A percentile compares a stretch with the other conserved stretches of the same genome.
Conservation (phyloP, 257 asterid genomes). For the Phtheirospermum japonicum region DNA sequence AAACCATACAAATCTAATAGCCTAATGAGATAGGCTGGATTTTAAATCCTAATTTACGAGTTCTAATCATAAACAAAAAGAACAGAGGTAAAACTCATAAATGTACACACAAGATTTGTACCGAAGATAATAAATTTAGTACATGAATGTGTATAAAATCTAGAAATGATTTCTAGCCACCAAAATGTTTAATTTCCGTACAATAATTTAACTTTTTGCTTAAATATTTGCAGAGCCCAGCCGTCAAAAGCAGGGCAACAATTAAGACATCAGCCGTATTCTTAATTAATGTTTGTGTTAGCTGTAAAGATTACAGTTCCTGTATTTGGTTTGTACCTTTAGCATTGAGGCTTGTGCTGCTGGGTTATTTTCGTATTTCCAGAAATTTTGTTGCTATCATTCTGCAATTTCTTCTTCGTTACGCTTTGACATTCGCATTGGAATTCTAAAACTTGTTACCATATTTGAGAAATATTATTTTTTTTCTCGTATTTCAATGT, state of each 20-base stretch:
- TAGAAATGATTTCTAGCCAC: neutral
- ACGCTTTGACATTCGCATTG: conserved; percentile 21
- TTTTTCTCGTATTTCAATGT: too few species aligned
- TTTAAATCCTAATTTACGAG: too few species aligned
- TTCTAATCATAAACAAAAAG: too few species aligned
- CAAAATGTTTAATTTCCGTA: too few species aligned
- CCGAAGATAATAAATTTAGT: too few species aligned
- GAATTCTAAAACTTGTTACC: neutral
- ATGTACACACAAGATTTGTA: too few species aligned
- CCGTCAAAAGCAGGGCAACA: neutral
- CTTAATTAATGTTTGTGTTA: too few species aligned
- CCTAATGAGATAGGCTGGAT: too few species aligned
- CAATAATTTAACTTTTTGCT: neutral
- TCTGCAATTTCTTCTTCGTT: neutral
- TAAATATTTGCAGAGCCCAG: neutral
- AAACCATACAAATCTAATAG: too few species aligned
- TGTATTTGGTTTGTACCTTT: conserved; percentile 12
- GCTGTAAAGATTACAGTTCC: neutral
- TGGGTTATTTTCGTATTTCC: conserved; percentile 19
- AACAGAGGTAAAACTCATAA: too few species aligned
- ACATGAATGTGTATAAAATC: too few species aligned
- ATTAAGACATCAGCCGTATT: too few species aligned
- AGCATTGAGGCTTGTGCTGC: conserved; percentile 26
- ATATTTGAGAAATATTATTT: neutral
- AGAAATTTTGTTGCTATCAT: neutral